Conservation (phyloP, 1,284 basidiomycete genomes). For the Rhodotorula sp. region DNA sequence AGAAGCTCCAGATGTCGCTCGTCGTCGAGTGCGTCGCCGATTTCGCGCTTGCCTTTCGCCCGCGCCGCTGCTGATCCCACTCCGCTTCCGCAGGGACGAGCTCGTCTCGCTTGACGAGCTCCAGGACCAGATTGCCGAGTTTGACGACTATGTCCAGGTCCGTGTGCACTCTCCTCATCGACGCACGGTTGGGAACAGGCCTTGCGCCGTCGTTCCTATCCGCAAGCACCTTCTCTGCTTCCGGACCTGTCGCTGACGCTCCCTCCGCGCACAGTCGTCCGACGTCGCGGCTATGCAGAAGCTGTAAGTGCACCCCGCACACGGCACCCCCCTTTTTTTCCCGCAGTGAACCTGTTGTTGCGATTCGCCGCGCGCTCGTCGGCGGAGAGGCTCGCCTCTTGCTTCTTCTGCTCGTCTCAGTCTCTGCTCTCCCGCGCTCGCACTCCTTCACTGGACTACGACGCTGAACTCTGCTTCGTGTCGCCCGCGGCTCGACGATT, state of each 20-base stretch:
- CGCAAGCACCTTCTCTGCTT: not conserved
- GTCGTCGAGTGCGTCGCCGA: slow-evolving; percentile 69
- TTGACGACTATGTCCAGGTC: slow-evolving; percentile 85
- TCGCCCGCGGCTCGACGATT: not conserved
- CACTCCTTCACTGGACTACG: not conserved
- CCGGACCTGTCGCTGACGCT: not conserved
- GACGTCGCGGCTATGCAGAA: slow-evolving; percentile 60
- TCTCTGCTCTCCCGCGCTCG: not conserved
- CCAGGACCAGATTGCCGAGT: slow-evolving; percentile 70
- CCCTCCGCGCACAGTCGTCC: slow-evolving; percentile 57
- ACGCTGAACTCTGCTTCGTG: not conserved
- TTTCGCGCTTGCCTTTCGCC: too few relatives aligned
- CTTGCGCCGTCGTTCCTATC: too few relatives aligned
- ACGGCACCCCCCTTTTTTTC: not conserved
- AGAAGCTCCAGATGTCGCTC: slow-evolving; percentile 80
- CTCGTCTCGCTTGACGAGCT: slow-evolving; percentile 92
- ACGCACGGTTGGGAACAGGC: too few relatives aligned
- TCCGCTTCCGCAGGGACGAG: slow-evolving; percentile 60
- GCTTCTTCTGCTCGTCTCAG: not conserved
- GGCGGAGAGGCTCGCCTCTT: not conserved
- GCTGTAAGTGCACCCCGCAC: slow-evolving; percentile 14
- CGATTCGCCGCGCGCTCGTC: not conserved
- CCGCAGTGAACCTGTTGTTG: not conserved
- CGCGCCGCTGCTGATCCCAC: too few relatives aligned
- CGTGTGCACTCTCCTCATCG: not conserved